Percentiles rank a stretch among this genome's conserved stretches.
Conservation (phyloP, 805 yeast genomes). For the Spathaspora girioi region DNA sequence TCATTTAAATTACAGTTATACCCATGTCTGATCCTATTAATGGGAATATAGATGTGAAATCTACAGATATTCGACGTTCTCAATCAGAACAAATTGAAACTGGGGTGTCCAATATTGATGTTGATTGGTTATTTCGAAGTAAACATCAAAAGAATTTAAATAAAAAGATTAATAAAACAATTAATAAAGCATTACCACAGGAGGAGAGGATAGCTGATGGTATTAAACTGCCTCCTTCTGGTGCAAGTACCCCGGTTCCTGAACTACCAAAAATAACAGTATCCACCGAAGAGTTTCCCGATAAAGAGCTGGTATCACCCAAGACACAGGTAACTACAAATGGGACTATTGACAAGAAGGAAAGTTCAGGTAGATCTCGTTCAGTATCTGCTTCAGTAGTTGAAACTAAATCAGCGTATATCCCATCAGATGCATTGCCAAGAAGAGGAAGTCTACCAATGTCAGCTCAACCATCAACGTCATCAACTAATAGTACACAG, state of each 20-base stretch:
- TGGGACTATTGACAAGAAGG: background rate
- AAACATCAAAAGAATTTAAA: conserved; percentile 56
- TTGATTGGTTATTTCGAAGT: conserved; percentile 84
- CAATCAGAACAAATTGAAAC: conserved; percentile 19
- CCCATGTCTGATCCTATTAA: background rate
- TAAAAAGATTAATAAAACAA: conserved; percentile 23
- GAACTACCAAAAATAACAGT: background rate
- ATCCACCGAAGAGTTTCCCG: background rate
- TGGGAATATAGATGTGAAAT: background rate
- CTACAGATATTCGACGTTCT: background rate
- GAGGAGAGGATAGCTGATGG: background rate
- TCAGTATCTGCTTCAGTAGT: conserved; percentile 17
- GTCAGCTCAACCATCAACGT: conserved; percentile 4
- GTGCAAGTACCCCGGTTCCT: background rate
- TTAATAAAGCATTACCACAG: background rate
- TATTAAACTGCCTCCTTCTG: background rate
- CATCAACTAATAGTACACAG: conserved; percentile 13
- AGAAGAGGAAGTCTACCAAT: conserved; percentile 11
- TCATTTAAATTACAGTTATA: too few species aligned
- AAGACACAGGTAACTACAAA: background rate
- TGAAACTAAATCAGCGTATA: conserved; percentile 4
- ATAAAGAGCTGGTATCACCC: background rate
- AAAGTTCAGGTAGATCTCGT: conserved; percentile 11
- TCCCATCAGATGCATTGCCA: conserved; percentile 5
- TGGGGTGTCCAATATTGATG: conserved; percentile 71